Conservation (phyloP, 1,284 basidiomycete species). For the Apiotrichum brassicae region DNA sequence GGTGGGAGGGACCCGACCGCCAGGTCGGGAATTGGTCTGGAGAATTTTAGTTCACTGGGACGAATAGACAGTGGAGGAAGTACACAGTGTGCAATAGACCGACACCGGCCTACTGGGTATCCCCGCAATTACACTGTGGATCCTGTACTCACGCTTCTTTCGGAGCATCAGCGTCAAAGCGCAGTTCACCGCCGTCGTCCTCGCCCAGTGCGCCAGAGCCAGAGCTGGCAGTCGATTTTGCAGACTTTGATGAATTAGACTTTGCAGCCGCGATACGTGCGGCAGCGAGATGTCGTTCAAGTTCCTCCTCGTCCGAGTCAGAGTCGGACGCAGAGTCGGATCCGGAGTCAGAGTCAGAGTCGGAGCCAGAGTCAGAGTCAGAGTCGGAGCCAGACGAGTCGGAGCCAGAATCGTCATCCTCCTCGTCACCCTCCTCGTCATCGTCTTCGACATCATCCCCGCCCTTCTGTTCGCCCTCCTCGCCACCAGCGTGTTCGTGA, state of each 20-base stretch:
- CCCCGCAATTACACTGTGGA: no score
- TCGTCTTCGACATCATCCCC: background rate
- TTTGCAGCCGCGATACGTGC: slow-evolving; percentile 49
- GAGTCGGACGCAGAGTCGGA: slow-evolving; percentile 1
- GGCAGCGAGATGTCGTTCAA: slow-evolving; percentile 59
- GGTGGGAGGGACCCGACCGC: slow-evolving; percentile 51
- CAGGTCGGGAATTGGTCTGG: slow-evolving; percentile 52
- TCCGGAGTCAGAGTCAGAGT: background rate
- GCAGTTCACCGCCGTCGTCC: slow-evolving; percentile 40
- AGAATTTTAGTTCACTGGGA: no score
- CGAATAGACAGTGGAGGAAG: no score
- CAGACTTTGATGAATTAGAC: background rate
- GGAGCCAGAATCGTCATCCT: background rate
- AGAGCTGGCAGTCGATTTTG: background rate
- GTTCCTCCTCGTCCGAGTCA: slow-evolving; percentile 49
- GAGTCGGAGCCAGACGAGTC: background rate
- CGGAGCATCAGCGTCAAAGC: slow-evolving; percentile 37
- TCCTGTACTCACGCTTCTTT: slow-evolving; percentile 42
- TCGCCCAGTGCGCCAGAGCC: slow-evolving; percentile 17
- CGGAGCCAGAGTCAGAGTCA: background rate
- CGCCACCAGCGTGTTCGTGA: background rate
- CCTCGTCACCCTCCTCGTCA: background rate
- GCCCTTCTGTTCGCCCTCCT: background rate
- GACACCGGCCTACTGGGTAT: no score
- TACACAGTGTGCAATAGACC: no score